Evolutionary conservation across 352 stramenopile genomes (phyloP), one percentile per base, ranked within the genome.

Genomic region (Sclerospora graminicola): DNA sequence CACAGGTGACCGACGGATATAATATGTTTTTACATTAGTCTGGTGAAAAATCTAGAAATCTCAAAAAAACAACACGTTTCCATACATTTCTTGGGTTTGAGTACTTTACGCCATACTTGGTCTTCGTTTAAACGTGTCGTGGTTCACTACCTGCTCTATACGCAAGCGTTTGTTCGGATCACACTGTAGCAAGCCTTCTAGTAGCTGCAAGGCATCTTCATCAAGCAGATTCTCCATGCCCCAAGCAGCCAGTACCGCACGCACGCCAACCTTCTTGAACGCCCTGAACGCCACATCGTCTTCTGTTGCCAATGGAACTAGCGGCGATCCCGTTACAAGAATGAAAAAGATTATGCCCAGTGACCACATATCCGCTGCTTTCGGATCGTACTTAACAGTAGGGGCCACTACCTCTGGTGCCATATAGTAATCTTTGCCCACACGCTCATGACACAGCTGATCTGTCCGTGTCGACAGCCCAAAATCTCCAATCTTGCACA

Each of bases 401-500:
- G 24, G 24, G 0, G 61, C 60, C 19, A 82, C 50, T 38, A 69
- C 63, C 35, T 74, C 63, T 0, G 63, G 59, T 1, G 63, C 63
- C 43, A 63, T 82, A 65, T 42, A 58, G 45, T 63, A 66, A 6
- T 39, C 42, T n/a, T 75, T 75, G 14, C 64, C 64, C 14, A 66
- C 63, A 8, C 45, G 18, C 13, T 30, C 37, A 9, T 45, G 19
- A 36, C 52, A 52, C 2, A 41, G 26, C 34, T 23, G 0, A n/a
- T 38, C 16, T 2, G 32, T 26, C 16, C 16, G 32, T 4, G 57
- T 69, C 15, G 51, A 58, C 13, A 85, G 51, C 3, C 69, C 73
- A 50, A 85, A 85, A 46, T 82, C 69, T 18, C 52, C 65, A 15
- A 85, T 41, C 43, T 79, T 79, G 51, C 38, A 66, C 8, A 48